Percentiles rank a stretch among this genome's conserved stretches.
phyloP scores from a whole-genome alignment of 495 filamentous ascomycete genomes.

The Penicillium samsonianum region DNA sequence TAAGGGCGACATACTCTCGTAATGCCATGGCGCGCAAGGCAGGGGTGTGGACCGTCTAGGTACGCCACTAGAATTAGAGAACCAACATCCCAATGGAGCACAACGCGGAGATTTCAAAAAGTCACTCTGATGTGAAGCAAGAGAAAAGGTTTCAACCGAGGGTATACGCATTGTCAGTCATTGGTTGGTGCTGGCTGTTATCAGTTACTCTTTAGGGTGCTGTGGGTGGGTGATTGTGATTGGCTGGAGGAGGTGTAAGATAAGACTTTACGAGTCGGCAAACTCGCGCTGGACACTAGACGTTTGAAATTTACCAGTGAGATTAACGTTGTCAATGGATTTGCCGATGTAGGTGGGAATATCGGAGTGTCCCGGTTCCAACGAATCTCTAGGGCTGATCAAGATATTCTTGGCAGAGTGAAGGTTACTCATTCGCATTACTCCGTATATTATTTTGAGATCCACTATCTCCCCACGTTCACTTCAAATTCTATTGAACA shows the following conservation, averaged over 20 bases:
- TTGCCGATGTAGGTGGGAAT: not conserved
- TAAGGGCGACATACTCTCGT: slow-evolving; percentile 11
- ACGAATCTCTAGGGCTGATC: not conserved
- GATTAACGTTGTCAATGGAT: not conserved
- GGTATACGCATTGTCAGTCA: not conserved
- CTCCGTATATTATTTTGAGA: not conserved
- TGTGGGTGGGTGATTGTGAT: slow-evolving; percentile 4
- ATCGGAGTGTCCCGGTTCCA: slow-evolving; percentile 3
- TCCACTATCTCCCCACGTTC: slow-evolving; percentile 7
- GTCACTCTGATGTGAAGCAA: not conserved
- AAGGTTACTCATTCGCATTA: slow-evolving; percentile 11
- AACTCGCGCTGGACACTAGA: not conserved
- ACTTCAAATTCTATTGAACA: not conserved
- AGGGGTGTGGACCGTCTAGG: not conserved
- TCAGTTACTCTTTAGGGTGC: slow-evolving; percentile 5
- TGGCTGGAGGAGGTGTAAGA: slow-evolving; percentile 2
- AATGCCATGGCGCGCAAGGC: slow-evolving; percentile 5
- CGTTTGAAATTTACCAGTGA: not conserved
- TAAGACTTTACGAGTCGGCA: slow-evolving; percentile 8
- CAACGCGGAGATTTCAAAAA: not conserved
- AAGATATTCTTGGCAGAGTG: not conserved
- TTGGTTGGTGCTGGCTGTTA: slow-evolving; percentile 11
- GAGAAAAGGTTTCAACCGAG: not conserved
- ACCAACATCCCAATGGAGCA: not conserved
- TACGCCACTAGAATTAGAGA: not conserved